Percentiles rank a stretch among this genome's conserved stretches.
phyloP scores from a whole-genome alignment of 192 early-diverging fungal species.

The Backusella tarrabulga region DNA sequence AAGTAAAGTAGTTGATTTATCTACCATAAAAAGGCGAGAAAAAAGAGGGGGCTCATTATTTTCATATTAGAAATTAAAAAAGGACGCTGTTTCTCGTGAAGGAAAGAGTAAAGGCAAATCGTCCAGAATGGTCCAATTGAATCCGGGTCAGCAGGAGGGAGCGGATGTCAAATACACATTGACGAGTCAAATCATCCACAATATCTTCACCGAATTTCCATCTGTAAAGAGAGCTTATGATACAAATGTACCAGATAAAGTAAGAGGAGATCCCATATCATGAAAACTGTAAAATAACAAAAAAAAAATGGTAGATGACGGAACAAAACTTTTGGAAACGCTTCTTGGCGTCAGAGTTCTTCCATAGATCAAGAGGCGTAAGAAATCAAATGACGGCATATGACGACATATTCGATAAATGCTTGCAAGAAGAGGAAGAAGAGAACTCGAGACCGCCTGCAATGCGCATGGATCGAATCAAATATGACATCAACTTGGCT shows the following conservation, averaged over 20 bases:
- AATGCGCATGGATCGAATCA: constrained; percentile 56
- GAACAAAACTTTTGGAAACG: constrained; percentile 88
- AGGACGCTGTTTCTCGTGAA: constrained; percentile 66
- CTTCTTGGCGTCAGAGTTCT: constrained; percentile 81
- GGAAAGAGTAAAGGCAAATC: constrained; percentile 81
- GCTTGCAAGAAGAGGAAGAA: constrained; percentile 75
- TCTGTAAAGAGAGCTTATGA: constrained; percentile 82
- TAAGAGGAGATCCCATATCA: not conserved
- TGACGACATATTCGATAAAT: constrained; percentile 82
- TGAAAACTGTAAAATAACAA: too few species aligned
- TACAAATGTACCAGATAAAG: constrained; percentile 71
- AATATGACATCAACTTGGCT: constrained; percentile 75
- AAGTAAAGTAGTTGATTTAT: constrained; percentile 14
- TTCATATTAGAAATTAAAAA: constrained; percentile 45
- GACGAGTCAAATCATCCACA: constrained; percentile 85
- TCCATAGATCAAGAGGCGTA: constrained; percentile 71
- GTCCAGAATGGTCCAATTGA: constrained; percentile 67
- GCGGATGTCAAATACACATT: constrained; percentile 83
- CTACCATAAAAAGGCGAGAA: not conserved
- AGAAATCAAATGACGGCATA: constrained; percentile 41
- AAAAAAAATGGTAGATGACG: constrained; percentile 28
- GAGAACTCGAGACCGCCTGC: constrained; percentile 32
- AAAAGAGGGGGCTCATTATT: not conserved
- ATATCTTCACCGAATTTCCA: constrained; percentile 89
- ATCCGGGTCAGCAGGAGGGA: constrained; percentile 65